phyloP scores from a whole-genome alignment of 169 alveolate species.

The Eimeria tenella region DNA sequence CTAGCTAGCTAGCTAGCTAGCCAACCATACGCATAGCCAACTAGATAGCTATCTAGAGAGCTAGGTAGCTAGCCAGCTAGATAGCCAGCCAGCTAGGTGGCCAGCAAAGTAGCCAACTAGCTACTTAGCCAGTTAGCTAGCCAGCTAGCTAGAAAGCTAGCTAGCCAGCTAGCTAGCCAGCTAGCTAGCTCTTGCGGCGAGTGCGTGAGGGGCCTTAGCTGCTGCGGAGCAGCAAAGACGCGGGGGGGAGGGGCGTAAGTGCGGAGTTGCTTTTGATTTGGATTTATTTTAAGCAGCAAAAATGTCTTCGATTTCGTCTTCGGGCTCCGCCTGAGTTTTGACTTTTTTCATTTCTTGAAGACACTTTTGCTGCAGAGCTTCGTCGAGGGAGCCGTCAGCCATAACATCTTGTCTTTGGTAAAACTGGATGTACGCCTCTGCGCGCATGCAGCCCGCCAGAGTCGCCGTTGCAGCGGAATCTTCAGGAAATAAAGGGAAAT shows the following conservation, averaged over 20 bases:
- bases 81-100: no score
- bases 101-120: no score
- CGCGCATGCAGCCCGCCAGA: background rate
- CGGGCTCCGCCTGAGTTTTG: constrained; percentile 33
- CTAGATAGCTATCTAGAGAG: no score
- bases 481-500: no score
- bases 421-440: constrained; percentile 79
- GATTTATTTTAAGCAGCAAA: constrained; percentile 31
- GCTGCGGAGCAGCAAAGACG: background rate
- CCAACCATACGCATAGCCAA: no score
- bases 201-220: background rate
- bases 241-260: no score
- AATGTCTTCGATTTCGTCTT: constrained; percentile 69
- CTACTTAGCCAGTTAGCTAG: no score
- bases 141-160: no score
- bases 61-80: no score
- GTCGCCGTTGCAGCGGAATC: background rate
- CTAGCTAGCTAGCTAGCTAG: no score
- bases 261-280: no score
- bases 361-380: constrained; percentile 25
- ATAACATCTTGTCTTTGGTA: constrained; percentile 79
- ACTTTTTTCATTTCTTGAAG: constrained; percentile 43
- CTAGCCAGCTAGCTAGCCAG: no score
- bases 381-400: constrained; percentile 80
- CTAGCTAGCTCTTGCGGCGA: background rate